Evolutionary conservation across 768 basidiomycete species (phyloP).

Genomic region (Cantharellus cinnabarinus): DNA sequence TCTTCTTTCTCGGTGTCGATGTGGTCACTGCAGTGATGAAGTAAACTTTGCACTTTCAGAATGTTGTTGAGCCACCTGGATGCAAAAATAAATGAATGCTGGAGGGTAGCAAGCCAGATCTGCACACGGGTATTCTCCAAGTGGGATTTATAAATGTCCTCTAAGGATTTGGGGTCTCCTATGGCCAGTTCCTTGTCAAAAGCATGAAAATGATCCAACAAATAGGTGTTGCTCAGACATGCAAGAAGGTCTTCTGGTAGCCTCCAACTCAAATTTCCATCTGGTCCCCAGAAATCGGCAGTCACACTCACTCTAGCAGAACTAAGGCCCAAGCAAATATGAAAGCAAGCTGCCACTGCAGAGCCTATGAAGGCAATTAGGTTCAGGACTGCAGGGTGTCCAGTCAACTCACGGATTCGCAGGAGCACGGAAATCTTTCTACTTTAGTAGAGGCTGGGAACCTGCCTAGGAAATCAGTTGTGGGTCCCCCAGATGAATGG

Average conservation of each 20-base stretch:
- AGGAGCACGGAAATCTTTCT: conserved; percentile 62
- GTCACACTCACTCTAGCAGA: conserved; percentile 72
- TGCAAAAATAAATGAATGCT: neutral
- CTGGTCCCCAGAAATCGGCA: conserved; percentile 29
- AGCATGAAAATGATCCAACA: conserved; percentile 67
- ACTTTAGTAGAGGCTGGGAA: too few species aligned
- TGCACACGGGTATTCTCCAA: conserved; percentile 69
- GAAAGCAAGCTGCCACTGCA: conserved; percentile 91
- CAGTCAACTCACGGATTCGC: conserved; percentile 50
- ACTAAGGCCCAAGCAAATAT: conserved; percentile 83
- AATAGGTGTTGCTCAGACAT: conserved; percentile 66
- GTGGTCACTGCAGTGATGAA: conserved; percentile 89
- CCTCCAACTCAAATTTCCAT: conserved; percentile 32
- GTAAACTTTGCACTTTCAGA: conserved; percentile 73
- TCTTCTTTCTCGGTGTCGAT: conserved; percentile 40
- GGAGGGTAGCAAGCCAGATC: neutral
- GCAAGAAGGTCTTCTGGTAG: conserved; percentile 66
- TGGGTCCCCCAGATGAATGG: conserved; percentile 65
- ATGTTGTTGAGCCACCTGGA: conserved; percentile 57
- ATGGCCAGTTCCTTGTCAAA: conserved; percentile 92
- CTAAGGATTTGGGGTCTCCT: conserved; percentile 69
- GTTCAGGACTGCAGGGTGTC: neutral
- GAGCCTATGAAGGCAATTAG: conserved; percentile 27
- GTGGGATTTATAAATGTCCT: conserved; percentile 96
- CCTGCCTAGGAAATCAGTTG: conserved; percentile 42